phyloP scores from a whole-genome alignment of 2,329 filamentous ascomycete genomes.

The Fusarium setosum region DNA sequence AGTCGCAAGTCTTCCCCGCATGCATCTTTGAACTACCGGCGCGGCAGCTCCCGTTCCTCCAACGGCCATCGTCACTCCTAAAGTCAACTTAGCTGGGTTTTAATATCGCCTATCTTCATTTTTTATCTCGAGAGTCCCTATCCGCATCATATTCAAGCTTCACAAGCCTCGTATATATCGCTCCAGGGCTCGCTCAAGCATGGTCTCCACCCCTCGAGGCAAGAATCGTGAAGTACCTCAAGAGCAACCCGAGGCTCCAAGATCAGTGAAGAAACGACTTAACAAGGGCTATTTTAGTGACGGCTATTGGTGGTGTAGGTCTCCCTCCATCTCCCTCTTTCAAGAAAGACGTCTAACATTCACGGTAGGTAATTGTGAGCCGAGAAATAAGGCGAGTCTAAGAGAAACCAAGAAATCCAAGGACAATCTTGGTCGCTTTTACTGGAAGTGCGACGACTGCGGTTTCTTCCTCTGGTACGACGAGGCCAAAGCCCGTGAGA shows the following conservation, averaged over 20 bases:
- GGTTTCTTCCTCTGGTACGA: slow-evolving; percentile 60
- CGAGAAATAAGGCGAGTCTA: slow-evolving; percentile 50
- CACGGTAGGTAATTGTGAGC: slow-evolving; percentile 55
- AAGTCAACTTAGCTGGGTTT: background rate
- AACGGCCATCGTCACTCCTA: slow-evolving; percentile 1
- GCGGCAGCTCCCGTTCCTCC: slow-evolving; percentile 24
- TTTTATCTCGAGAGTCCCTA: background rate
- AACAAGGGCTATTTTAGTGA: slow-evolving; percentile 47
- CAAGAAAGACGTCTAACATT: background rate
- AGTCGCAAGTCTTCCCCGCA: slow-evolving; percentile 13
- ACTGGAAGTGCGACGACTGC: slow-evolving; percentile 58
- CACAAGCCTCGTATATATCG: too few relatives aligned
- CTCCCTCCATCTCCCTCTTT: background rate
- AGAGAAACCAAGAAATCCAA: slow-evolving; percentile 52
- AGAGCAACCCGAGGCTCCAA: slow-evolving; percentile 36
- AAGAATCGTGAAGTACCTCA: background rate
- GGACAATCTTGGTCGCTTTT: slow-evolving; percentile 54
- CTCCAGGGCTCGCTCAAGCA: too few relatives aligned
- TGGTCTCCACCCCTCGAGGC: slow-evolving; percentile 31
- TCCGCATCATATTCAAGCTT: background rate
- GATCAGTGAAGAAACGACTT: slow-evolving; percentile 46
- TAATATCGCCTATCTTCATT: background rate
- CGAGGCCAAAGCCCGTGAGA: slow-evolving; percentile 48
- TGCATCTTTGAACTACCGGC: background rate
- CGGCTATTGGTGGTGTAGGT: slow-evolving; percentile 53